Base-by-base conservation (phyloP, 768 basidiomycete genomes). In the Galerina marginata region DNA sequence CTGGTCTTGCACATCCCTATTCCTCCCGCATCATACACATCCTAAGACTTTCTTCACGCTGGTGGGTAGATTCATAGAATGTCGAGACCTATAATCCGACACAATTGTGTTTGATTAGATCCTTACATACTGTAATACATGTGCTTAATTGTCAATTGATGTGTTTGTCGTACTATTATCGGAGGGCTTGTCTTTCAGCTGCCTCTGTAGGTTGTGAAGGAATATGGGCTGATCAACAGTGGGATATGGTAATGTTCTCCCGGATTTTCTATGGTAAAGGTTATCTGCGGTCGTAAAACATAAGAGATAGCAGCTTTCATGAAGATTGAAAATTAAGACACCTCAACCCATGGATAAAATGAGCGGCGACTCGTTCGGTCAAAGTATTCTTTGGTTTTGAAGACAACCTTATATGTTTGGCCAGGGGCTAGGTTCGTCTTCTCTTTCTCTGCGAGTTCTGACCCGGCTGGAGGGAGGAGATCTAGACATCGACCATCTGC, bases 281-380 rank as follows among this genome's bases (percentile, higher is more conserved):
- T 83, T 63, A 97, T 91, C 95, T 93, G 61, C 12, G 40, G 58
- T 55, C 56, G 25, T 3, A 12, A 39, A 39, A 25, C 29, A 61
- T 49, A 26, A 14, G 16, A 52, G 44, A 7, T 44, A 45, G 29
- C 4, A 39, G 20, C 20, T 50, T 45, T 29, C 56, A 46, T 7
- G 29, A 33, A 4, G 20, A 9, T 11, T 4, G 12, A 37, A 16
- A 36, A 14, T 9, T 6, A 66, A 79, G 57, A 23, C 66, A 94
- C 95, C 83, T 97, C 95, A 6, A 96, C 89, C 83, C 88, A 89
- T 3, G 95, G 95, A 76, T 95, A 96, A 70, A 97, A 96, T 6
- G 89, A 90, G 58, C 84, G 78, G 47, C 86, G 81, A 15, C 79
- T 82, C 0, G 81, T 83, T 25, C 66, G 74, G 39, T 89, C 85